Base-by-base conservation (phyloP, 352 stramenopile species). In the Phytophthora cryptogea region DNA sequence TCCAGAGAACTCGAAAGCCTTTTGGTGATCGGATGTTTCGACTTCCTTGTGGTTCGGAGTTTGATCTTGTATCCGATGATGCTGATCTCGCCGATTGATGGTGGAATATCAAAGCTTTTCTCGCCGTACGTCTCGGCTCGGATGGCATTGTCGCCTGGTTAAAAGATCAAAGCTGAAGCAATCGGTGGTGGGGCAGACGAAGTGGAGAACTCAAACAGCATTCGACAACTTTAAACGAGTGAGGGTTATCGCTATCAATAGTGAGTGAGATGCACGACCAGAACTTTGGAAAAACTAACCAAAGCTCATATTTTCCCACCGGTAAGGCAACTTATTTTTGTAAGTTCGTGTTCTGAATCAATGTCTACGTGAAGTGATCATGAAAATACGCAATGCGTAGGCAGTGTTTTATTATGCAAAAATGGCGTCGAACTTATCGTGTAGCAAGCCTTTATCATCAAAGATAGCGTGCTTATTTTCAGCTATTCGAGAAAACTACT, bases 1-100 rank as follows among this genome's bases (percentile, higher is more conserved):
- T 66, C 63, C 63, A 71, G 5, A 71, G 59, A 11, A 47, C 39
- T 5, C 35, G 30, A 23, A 66, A 20, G n/a, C 50, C 32, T 16
- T 45, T 61, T 10, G 50, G 13, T 20, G 46, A 55, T 28, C 37
- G 62, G 20, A 20, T 5, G 30, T n/a, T 32, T 11, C 5, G 14
- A 41, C 16, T 41, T 37, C 13, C 9, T 11, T 32, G 33, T 8
- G 8, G n/a, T 26, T 48, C 41, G 14, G 43, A 41, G 0, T 13
- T 10, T 35, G 36, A 30, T n/a, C 16, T 20, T 48, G 61, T 14
- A 44, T 61, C 49, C 2, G 50, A 63, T 3, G 45, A 49, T 23
- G 51, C 17, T 27, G 62, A 48, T 17, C 56, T 46, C 13, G 23
- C 27, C 1, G 49, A 13, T 42, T 26, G 52, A 11, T 63, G 50